Evolutionary conservation across 768 basidiomycete species (phyloP).

Genomic region (Mycena latifolia): DNA sequence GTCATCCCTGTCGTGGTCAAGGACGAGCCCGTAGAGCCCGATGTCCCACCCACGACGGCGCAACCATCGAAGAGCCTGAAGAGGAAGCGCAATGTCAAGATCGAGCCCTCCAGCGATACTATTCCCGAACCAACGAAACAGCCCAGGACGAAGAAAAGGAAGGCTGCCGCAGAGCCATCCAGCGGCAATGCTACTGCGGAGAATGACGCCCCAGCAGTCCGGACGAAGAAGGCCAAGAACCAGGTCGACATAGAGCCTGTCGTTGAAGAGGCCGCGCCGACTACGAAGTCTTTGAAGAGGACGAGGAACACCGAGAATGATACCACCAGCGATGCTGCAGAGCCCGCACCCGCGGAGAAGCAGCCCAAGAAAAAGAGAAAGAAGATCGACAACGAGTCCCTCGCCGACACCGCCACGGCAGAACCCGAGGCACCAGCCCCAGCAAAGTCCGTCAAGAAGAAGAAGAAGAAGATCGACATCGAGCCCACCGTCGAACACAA

Average conservation of each 20-base stretch:
- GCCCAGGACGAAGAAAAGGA: conserved; percentile 20
- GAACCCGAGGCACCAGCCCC: not conserved
- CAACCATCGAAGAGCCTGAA: not conserved
- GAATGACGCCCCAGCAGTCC: not conserved
- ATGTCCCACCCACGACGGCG: not conserved
- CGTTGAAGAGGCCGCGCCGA: not conserved
- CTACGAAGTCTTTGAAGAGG: conserved; percentile 3
- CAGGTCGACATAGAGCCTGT: not conserved
- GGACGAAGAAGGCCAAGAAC: not conserved
- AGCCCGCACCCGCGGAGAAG: not conserved
- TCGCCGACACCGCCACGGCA: not conserved
- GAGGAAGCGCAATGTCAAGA: not conserved
- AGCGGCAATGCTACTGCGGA: not conserved
- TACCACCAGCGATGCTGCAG: not conserved
- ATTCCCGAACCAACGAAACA: not conserved
- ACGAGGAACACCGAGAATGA: not conserved
- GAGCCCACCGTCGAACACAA: no score
- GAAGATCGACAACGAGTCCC: not conserved
- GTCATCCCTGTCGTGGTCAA: conserved; percentile 22
- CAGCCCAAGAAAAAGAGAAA: conserved; percentile 16
- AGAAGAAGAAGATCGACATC: conserved; percentile 3
- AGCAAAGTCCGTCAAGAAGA: not conserved
- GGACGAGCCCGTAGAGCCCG: conserved; percentile 16
- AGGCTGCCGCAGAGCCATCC: not conserved
- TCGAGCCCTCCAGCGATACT: not conserved